Evolutionary conservation across 73 alveolate genomes (phyloP), one percentile per base, ranked within the genome.

Genomic region (Blepharisma stoltei): DNA sequence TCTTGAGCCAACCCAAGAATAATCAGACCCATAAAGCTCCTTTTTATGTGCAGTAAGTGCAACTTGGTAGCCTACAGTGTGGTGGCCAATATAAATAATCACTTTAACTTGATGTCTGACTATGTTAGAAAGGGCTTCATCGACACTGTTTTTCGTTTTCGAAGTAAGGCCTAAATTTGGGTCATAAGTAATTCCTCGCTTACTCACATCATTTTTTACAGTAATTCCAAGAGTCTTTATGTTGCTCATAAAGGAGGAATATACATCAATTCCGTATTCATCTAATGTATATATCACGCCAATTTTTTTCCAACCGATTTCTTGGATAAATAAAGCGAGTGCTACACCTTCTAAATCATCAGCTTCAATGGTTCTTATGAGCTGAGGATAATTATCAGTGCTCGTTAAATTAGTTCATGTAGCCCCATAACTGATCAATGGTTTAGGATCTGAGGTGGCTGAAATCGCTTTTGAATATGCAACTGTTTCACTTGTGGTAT

Each of bases 241-340:
- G n/a, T 21, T 68, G 6, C 25, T 11, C 7, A 68, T 68, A 27
- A 68, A 68, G 8, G 68, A 21, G 32, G 11, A 7, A 37, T 68
- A 37, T 27, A 68, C 8, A 7, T 6, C 73, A 6, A 7, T 9
- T 27, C 78, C 78, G 25, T 7, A 7, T 6, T 7, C 9, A 27
- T 68, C 78, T 6, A 7, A 71, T 37, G 78, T 20, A 27, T 68
- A 68, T 7, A 68, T 9, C n/a, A 68, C 71, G 6, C 75, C 78
- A 27, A 68, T 43, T 68, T 68, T 27, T 11, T n/a, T 21, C 23
- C 70, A 6, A 7, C 20, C 18, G 78, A 20, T 43, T 8, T 68
- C n/a, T 20, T 7, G 7, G 11, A 68, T 6, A 18, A 37, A 20
- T 73, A 68, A 7, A 27, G 73, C 8, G 8, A 68, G 71, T 7